These are phyloP conservation scores for Leishmania martiniquensis DNA, from an alignment of 208 protist genomes.

Conservation along the genomic window DNA sequence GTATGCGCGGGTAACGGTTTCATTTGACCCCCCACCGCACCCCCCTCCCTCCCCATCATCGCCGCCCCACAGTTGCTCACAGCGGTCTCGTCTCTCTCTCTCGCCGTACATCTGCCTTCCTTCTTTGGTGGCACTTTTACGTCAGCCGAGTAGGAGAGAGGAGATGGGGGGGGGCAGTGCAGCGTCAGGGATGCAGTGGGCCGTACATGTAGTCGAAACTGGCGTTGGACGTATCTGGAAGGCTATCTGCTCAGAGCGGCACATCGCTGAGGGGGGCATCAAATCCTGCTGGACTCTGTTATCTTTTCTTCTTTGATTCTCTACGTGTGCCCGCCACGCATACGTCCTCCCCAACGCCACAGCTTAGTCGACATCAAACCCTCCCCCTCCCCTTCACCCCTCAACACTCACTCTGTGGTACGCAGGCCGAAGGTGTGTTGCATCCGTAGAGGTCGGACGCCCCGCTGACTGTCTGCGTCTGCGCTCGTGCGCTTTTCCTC, in stretches of 20 bases:
- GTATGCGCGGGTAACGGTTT: neutral
- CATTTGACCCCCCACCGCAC: no score
- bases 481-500: no score
- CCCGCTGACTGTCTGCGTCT: no score
- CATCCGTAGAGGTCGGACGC: neutral
- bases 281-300: neutral
- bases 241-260: neutral
- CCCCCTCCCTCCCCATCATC: no score
- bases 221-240: neutral
- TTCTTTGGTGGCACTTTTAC: neutral
- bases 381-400: neutral
- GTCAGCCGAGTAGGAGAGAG: no score
- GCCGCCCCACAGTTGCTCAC: neutral
- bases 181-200: neutral
- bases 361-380: neutral
- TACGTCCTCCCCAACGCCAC: neutral
- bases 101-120: neutral
- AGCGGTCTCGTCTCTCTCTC: neutral
- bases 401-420: neutral
- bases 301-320: neutral
- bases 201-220: neutral
- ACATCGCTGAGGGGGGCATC: neutral
- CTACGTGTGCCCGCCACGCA: neutral
- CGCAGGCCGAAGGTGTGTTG: neutral
- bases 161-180: no score